Evolutionary conservation across 2,329 filamentous ascomycete species (phyloP), one percentile per base, ranked within the genome.

Genomic region (Ophiosphaerella herpotricha): DNA sequence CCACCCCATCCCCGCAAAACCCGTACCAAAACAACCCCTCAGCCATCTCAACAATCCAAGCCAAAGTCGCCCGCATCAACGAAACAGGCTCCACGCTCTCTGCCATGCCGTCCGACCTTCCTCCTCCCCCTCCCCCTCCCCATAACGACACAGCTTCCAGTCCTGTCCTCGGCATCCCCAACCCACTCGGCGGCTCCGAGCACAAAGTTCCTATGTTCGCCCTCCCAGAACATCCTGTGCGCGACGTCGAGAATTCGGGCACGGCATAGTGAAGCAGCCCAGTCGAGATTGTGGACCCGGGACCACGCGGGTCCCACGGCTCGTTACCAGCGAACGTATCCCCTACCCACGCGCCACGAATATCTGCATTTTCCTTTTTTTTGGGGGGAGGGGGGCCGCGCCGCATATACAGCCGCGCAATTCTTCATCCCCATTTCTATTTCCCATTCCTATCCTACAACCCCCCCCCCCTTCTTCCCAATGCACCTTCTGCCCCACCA

Each of bases 131-230:
- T 11, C 3, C 16, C 16, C 46, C 46, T 11, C 43, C 38, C 8
- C 24, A 50, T 29, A 38, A 40, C 13, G 24, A 14, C 18, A 39
- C 43, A 5, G 7, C 33, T 14, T 26, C 37, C 16, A 14, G 26
- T 35, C 9, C 37, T 48, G 0, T 37, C 45, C 21, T 51, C 29
- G 64, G 63, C 7, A 52, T 66, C 24, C 41, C 51, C 16, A 63
- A 64, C 34, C 60, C 62, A 2, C 58, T 68, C 32, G 61, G 55
- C 5, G 65, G 56, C 8, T 53, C 71, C 6, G 55, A 54, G 13
- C 69, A 66, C 36, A 75, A 70, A 39, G 40, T 75, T n/a, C 70
- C 74, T 3, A 77, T 79, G 74, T 77, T 78, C 54, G 48, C 63
- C 5, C 43, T 77, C n/a, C 73, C 75, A 2, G 64, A 70, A 43